Conservation (phyloP, 257 asterid genomes). For the Ajuga chamaepitys region DNA sequence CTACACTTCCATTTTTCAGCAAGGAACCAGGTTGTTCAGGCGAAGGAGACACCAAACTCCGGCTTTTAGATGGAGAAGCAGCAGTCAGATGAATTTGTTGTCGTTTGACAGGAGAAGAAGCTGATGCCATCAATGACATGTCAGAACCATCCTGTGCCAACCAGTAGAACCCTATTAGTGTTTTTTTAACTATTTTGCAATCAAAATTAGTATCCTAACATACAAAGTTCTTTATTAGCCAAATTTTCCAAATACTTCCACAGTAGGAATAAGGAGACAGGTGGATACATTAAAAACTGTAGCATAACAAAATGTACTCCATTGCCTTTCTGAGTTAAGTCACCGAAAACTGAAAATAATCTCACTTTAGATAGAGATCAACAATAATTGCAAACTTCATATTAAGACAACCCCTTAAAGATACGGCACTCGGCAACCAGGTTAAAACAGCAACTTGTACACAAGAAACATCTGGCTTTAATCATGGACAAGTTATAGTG, state of each 20-base stretch:
- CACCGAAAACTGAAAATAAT: not conserved
- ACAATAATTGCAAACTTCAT: not conserved
- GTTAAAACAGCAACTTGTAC: not conserved
- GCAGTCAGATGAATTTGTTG: conserved; percentile 19
- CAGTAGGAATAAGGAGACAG: not conserved
- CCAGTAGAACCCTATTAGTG: conserved; percentile 15
- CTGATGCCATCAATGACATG: conserved; percentile 26
- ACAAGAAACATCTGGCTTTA: not conserved
- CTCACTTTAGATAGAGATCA: not conserved
- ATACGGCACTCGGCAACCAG: not conserved
- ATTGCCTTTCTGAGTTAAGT: not conserved
- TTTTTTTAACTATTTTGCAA: conserved; percentile 10
- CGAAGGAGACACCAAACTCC: conserved; percentile 34
- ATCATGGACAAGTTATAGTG: not conserved
- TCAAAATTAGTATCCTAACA: conserved; percentile 5
- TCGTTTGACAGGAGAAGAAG: conserved; percentile 40
- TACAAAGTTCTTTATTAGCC: not conserved
- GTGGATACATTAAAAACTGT: not conserved
- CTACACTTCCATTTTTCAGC: conserved; percentile 26
- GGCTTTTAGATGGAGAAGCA: conserved; percentile 41
- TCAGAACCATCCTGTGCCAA: conserved; percentile 29
- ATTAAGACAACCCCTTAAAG: not conserved
- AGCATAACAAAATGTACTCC: not conserved
- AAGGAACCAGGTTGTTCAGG: conserved; percentile 34
- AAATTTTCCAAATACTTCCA: conserved; percentile 6